Conservation (phyloP, 2,329 filamentous ascomycete genomes). For the Bimuria novae-zelandiae region DNA sequence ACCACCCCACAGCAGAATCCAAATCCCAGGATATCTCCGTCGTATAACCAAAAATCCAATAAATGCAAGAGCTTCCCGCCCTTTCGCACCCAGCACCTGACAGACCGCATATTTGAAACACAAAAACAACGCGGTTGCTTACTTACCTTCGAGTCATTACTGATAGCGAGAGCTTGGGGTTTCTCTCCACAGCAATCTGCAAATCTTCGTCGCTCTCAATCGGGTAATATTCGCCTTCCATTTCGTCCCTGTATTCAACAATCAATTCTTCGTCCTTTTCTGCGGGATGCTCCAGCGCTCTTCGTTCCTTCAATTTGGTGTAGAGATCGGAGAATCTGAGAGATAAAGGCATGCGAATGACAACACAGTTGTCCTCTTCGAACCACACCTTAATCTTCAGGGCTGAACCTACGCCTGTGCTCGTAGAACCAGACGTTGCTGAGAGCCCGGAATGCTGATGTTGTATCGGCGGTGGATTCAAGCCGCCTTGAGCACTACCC, state of each 20-base stretch:
- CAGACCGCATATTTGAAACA: neutral
- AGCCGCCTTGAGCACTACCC: conserved; percentile 33
- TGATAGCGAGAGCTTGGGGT: conserved; percentile 79
- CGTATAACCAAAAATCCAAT: neutral
- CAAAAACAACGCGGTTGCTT: conserved; percentile 10
- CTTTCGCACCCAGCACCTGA: neutral
- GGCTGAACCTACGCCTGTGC: conserved; percentile 36
- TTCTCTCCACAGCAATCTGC: conserved; percentile 77
- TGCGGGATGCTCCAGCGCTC: conserved; percentile 66
- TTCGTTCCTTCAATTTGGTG: conserved; percentile 81
- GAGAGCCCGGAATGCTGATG: conserved; percentile 45
- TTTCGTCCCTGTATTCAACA: conserved; percentile 85
- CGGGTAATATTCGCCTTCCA: conserved; percentile 72
- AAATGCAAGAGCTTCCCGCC: neutral
- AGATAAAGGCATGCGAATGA: conserved; percentile 83
- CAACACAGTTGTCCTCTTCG: conserved; percentile 81
- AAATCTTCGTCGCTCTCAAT: conserved; percentile 82
- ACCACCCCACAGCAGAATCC: neutral
- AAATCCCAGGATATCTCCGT: neutral
- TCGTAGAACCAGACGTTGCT: conserved; percentile 33
- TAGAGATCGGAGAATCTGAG: conserved; percentile 78
- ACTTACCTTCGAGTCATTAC: conserved; percentile 37
- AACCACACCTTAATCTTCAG: conserved; percentile 96
- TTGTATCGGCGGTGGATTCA: conserved; percentile 43
- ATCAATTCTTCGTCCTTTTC: conserved; percentile 69